Conservation (phyloP, 331 rosid species). For the Malus hybrid region DNA sequence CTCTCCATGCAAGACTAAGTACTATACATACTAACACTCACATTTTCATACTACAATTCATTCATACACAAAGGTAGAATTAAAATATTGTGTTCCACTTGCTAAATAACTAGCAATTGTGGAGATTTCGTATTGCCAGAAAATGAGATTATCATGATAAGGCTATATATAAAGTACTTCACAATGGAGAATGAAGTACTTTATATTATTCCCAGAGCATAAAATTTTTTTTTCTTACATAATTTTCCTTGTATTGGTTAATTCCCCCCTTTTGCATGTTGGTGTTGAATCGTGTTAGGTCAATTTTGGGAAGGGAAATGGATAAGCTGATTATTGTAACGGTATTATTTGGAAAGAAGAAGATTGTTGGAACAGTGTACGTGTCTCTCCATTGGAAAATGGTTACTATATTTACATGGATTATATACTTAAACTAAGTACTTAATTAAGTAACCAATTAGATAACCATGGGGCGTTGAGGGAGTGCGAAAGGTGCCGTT, state of each 20-base stretch:
- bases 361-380: too few relatives aligned
- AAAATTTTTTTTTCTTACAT: neutral
- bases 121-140: slow-evolving; percentile 20
- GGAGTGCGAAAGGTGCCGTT: too few relatives aligned
- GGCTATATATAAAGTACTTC: slow-evolving; percentile 27
- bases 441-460: too few relatives aligned
- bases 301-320: slow-evolving; percentile 29
- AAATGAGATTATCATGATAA: slow-evolving; percentile 15
- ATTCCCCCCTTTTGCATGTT: slow-evolving; percentile 7
- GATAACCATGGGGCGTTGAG: too few relatives aligned
- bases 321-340: too few relatives aligned
- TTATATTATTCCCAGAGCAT: slow-evolving; percentile 15
- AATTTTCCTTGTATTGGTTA: slow-evolving; percentile 7
- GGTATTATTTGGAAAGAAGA: too few relatives aligned
- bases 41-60: slow-evolving; percentile 22
- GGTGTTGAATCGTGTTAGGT: slow-evolving; percentile 23
- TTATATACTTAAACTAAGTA: too few relatives aligned
- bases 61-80: slow-evolving; percentile 28
- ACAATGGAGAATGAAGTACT: slow-evolving; percentile 27
- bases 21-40: neutral
- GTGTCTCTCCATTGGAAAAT: too few relatives aligned
- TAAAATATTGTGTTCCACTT: slow-evolving; percentile 20
- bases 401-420: too few relatives aligned
- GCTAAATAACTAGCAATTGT: slow-evolving; percentile 39
- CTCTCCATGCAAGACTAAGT: slow-evolving; percentile 37